Evolutionary conservation across 495 filamentous ascomycete genomes (phyloP).

Genomic region (Bryoglossum gracile): DNA sequence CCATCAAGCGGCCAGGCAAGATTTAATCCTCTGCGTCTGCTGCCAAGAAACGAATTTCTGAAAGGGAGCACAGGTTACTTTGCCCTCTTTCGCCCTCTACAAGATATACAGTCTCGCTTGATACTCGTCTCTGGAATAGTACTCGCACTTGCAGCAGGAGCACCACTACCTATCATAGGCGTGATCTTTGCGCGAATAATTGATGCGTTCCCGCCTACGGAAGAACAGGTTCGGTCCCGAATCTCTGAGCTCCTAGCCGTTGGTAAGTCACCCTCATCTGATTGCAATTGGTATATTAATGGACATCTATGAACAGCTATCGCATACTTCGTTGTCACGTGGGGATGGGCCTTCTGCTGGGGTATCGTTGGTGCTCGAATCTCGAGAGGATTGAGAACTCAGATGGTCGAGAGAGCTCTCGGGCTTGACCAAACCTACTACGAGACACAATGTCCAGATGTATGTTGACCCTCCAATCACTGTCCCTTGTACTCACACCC

Average conservation of each 20-base stretch:
- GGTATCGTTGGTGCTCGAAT: constrained; percentile 55
- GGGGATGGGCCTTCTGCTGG: constrained; percentile 51
- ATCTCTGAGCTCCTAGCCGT: constrained; percentile 19
- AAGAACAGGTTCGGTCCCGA: constrained; percentile 21
- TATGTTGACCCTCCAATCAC: constrained; percentile 41
- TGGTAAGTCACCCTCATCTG: constrained; percentile 25
- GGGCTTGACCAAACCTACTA: constrained; percentile 57
- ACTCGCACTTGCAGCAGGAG: constrained; percentile 52
- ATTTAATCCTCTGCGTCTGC: background rate
- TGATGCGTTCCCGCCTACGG: constrained; percentile 55
- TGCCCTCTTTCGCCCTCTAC: constrained; percentile 16
- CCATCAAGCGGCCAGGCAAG: constrained; percentile 4
- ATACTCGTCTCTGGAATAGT: constrained; percentile 46
- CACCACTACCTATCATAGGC: constrained; percentile 61
- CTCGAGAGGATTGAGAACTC: constrained; percentile 52
- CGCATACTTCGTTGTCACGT: constrained; percentile 55
- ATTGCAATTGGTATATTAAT: constrained; percentile 42
- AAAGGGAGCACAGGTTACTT: constrained; percentile 13
- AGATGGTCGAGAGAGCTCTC: constrained; percentile 51
- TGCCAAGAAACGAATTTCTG: background rate
- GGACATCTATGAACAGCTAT: constrained; percentile 54
- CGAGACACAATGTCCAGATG: constrained; percentile 53
- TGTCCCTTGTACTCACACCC: constrained; percentile 30
- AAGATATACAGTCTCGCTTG: constrained; percentile 22
- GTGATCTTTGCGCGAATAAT: constrained; percentile 63